Percentiles rank a stretch among this genome's conserved stretches.
Conservation (phyloP, 495 filamentous ascomycete species). For the Xylaria longipes region DNA sequence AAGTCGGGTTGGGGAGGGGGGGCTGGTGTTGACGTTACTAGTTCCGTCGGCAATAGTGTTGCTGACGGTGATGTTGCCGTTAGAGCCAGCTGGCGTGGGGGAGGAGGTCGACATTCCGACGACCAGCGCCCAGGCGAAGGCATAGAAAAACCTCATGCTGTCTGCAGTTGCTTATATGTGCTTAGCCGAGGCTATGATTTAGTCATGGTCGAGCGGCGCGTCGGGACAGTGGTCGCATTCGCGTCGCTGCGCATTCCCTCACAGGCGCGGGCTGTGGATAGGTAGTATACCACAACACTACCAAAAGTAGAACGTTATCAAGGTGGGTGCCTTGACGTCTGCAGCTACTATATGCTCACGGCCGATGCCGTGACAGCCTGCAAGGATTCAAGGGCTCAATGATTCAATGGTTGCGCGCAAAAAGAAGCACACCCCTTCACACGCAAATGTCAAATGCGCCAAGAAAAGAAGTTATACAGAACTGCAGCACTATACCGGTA, state of each 20-base stretch:
- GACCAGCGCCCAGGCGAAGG: not conserved
- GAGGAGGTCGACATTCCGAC: not conserved
- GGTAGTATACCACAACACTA: no score
- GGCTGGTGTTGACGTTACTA: not conserved
- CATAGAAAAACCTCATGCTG: not conserved
- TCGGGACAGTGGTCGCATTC: conserved; percentile 17
- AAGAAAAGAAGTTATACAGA: conserved; percentile 8
- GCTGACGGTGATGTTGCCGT: not conserved
- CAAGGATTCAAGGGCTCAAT: conserved; percentile 26
- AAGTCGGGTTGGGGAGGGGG: no score
- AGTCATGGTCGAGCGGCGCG: conserved; percentile 40
- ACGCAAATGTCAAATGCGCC: conserved; percentile 20
- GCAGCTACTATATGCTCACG: no score
- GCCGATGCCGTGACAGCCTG: no score
- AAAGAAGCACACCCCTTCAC: conserved; percentile 32
- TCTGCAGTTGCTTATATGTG: not conserved
- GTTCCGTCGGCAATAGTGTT: not conserved
- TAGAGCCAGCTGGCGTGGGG: not conserved
- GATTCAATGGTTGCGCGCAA: conserved; percentile 34
- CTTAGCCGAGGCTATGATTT: conserved; percentile 38
- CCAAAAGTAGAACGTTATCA: no score
- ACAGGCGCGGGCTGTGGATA: not conserved
- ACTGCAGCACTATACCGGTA: not conserved
- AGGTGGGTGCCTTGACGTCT: no score
- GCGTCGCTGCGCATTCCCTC: conserved; percentile 33